Percentiles rank a stretch among this genome's conserved stretches.
These are phyloP conservation scores for Mycena amicta DNA, from an alignment of 768 basidiomycete species.

Conservation along the genomic window DNA sequence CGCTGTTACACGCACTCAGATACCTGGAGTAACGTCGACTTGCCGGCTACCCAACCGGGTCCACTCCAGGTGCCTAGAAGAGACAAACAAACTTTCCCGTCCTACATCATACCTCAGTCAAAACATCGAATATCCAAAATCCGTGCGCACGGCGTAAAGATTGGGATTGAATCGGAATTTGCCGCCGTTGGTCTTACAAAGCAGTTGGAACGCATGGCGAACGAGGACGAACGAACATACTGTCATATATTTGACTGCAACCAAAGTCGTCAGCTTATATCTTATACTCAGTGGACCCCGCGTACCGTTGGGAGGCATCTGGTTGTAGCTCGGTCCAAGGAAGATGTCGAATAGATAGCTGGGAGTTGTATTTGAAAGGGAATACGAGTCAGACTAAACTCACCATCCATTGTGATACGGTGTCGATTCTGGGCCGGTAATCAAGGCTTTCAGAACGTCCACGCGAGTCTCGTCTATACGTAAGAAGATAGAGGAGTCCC, in stretches of 20 bases:
- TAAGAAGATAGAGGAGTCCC: slow-evolving; percentile 93
- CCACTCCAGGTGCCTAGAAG: slow-evolving; percentile 91
- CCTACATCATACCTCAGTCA: slow-evolving; percentile 46
- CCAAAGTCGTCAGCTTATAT: not conserved
- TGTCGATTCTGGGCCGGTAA: slow-evolving; percentile 91
- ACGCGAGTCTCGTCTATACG: slow-evolving; percentile 91
- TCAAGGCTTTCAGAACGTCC: slow-evolving; percentile 89
- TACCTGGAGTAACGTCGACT: slow-evolving; percentile 87
- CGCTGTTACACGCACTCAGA: too few relatives aligned
- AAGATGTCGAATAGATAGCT: slow-evolving; percentile 90
- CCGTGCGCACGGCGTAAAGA: slow-evolving; percentile 84
- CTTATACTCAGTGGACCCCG: not conserved
- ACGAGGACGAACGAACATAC: slow-evolving; percentile 34
- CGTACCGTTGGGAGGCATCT: slow-evolving; percentile 63
- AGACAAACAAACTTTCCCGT: slow-evolving; percentile 93
- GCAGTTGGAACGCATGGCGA: not conserved
- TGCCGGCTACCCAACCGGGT: slow-evolving; percentile 91
- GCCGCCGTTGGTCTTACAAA: slow-evolving; percentile 75
- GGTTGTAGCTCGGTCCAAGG: slow-evolving; percentile 86
- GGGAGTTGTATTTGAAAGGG: slow-evolving; percentile 4
- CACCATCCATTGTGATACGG: slow-evolving; percentile 94
- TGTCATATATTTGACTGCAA: slow-evolving; percentile 57
- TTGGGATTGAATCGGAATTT: slow-evolving; percentile 94
- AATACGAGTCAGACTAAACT: slow-evolving; percentile 26
- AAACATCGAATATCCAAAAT: too few relatives aligned